phyloP scores from a whole-genome alignment of 768 basidiomycete genomes.

The Chlorophyllum brunneum region DNA sequence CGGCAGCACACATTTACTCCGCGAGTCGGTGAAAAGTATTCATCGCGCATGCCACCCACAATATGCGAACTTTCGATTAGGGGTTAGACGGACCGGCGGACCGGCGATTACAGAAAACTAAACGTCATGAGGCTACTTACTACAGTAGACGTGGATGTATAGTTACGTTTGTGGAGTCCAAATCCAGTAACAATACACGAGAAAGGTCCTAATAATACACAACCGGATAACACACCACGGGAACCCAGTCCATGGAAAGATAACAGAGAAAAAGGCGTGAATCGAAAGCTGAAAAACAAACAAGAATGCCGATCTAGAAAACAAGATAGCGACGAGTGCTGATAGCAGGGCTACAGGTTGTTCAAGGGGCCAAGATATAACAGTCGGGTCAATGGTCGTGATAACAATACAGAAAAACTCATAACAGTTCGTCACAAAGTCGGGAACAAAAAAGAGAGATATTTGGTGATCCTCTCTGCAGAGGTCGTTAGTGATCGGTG shows the following conservation, averaged over 20 bases:
- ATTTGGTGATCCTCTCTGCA: background rate
- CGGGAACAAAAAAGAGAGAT: background rate
- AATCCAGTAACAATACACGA: slow-evolving; percentile 6
- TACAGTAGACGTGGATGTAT: background rate
- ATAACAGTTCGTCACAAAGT: background rate
- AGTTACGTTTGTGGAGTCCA: slow-evolving; percentile 2
- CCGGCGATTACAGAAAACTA: background rate
- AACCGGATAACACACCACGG: background rate
- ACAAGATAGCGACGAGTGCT: slow-evolving; percentile 4
- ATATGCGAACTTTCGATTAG: too few relatives aligned
- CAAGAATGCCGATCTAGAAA: background rate
- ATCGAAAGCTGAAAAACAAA: background rate
- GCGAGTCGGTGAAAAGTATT: background rate
- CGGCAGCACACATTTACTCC: slow-evolving; percentile 2
- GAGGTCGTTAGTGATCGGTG: background rate
- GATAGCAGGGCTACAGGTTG: slow-evolving; percentile 2
- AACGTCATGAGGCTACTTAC: background rate
- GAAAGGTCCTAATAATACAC: slow-evolving; percentile 9
- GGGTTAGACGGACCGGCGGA: too few relatives aligned
- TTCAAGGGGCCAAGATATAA: background rate
- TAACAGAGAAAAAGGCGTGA: background rate
- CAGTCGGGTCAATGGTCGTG: background rate
- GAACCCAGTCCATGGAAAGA: background rate
- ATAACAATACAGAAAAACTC: slow-evolving; percentile 8
- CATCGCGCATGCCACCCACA: too few relatives aligned